Base-by-base conservation (phyloP, 306 rosid species). In the Citrullus colocynthis region DNA sequence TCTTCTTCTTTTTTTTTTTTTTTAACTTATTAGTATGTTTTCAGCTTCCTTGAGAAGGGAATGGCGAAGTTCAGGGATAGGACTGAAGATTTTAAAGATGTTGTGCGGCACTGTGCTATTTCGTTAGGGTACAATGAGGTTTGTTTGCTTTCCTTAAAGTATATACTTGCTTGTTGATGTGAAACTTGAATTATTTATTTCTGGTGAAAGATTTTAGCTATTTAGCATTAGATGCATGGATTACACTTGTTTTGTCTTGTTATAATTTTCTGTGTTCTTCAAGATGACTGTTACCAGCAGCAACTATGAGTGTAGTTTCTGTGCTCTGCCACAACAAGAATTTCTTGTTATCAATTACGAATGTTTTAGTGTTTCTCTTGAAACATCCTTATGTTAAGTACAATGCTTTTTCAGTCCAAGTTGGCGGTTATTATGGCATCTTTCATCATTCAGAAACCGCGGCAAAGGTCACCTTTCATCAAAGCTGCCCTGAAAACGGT, bases 401-500 rank as follows among this genome's bases (percentile, higher is more conserved):
- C 32, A 37, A 20, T 60, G 71, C 13, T 60, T 78, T 80, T 77
- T 80, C 88, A 95, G 97, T 86, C 96, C 24, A 92, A 89, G 82
- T 84, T 92, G 90, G 97, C 97, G 72, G 88, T 93, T n/a, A 77
- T 88, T 77, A 79, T 95, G 93, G 96, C 96, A 21, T 88, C 95
- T 80, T 95, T 92, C 84, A 92, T 95, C 6, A 92, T 95, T 79
- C 98, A 89, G 49, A 86, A 88, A 84, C 93, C 97, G 75, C 96
- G 86, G 15, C 90, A 89, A 55, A 87, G 91, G 78, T 90, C 89
- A 11, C 82, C 96, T 32, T 92, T 95, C 81, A 78, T 87, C 74
- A 88, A 87, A 87, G 95, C 97, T 51, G 92, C 97, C 2, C 83
- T 88, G 61, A 95, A 90, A 83, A 95, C 98, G 92, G 98, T 95